A percentile compares a stretch with the other conserved stretches of the same genome.
phyloP scores from a whole-genome alignment of 148 eudicot genomes.

The Rhododendron henanense region DNA sequence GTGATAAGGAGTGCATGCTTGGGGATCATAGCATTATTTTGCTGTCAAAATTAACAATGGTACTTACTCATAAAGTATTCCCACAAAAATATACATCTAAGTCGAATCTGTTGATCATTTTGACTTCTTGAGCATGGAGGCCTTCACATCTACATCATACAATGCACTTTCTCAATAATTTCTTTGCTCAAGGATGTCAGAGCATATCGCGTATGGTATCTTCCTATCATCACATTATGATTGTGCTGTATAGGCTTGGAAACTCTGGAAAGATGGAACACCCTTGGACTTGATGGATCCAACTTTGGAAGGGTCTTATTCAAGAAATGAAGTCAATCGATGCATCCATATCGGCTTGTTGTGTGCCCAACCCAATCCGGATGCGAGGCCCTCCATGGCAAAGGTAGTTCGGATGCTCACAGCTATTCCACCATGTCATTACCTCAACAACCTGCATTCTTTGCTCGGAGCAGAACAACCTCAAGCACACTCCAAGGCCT shows the following conservation, averaged over 20 bases:
- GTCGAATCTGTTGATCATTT: not conserved
- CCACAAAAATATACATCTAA: not conserved
- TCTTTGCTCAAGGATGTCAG: not conserved
- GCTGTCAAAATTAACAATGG: not conserved
- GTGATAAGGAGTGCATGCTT: not conserved
- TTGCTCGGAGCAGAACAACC: not conserved
- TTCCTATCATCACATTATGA: not conserved
- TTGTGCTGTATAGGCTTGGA: slow-evolving; percentile 28
- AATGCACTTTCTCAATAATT: not conserved
- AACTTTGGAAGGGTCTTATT: slow-evolving; percentile 1
- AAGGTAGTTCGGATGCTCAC: slow-evolving; percentile 34
- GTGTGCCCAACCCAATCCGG: slow-evolving; percentile 31
- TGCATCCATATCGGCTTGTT: slow-evolving; percentile 31
- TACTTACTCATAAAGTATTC: not conserved
- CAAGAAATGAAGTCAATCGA: slow-evolving; percentile 23
- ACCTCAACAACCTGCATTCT: slow-evolving; percentile 30
- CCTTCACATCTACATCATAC: not conserved
- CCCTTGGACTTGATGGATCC: slow-evolving; percentile 22
- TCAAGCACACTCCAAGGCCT: not conserved
- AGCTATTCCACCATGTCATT: slow-evolving; percentile 22
- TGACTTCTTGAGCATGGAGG: not conserved
- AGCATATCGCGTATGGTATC: not conserved
- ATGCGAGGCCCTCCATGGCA: slow-evolving; percentile 37
- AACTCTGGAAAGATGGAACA: slow-evolving; percentile 28
- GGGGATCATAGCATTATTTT: not conserved